These are phyloP conservation scores for Trichophyton benhamiae DNA, from an alignment of 2,329 filamentous ascomycete species.

Conservation along the genomic window DNA sequence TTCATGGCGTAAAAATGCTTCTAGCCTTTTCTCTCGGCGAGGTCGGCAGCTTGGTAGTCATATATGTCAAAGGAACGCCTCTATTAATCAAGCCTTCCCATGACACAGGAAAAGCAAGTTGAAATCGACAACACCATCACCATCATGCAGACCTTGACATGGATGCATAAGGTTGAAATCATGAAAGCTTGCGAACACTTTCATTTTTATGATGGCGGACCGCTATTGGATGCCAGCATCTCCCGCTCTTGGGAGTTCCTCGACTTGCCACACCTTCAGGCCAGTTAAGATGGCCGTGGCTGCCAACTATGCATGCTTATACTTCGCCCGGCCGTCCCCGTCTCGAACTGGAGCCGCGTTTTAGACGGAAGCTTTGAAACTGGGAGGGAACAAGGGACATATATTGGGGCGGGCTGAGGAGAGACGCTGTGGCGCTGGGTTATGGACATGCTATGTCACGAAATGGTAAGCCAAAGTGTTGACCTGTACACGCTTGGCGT, in stretches of 20 bases:
- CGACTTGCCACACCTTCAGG: background rate
- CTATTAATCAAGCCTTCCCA: background rate
- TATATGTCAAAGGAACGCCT: background rate
- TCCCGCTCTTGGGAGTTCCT: background rate
- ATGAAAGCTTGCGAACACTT: background rate
- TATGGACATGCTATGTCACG: background rate
- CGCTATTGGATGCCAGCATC: background rate
- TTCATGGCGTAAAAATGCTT: background rate
- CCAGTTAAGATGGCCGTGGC: background rate
- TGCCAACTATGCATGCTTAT: background rate
- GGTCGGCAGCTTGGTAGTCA: background rate
- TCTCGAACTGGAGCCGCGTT: background rate
- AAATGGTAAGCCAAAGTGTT: background rate
- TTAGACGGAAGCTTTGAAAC: background rate
- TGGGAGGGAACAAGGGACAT: background rate
- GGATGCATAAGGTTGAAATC: background rate
- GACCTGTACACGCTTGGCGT: background rate
- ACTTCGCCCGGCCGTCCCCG: background rate
- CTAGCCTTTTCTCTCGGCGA: background rate
- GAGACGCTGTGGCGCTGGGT: background rate
- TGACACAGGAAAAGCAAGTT: background rate
- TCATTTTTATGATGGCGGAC: background rate
- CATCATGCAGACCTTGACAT: background rate
- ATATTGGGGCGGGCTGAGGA: background rate
- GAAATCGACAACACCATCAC: background rate